These are phyloP conservation scores for Neobulgaria alba DNA, from an alignment of 2,329 filamentous ascomycete genomes.

Conservation along the genomic window DNA sequence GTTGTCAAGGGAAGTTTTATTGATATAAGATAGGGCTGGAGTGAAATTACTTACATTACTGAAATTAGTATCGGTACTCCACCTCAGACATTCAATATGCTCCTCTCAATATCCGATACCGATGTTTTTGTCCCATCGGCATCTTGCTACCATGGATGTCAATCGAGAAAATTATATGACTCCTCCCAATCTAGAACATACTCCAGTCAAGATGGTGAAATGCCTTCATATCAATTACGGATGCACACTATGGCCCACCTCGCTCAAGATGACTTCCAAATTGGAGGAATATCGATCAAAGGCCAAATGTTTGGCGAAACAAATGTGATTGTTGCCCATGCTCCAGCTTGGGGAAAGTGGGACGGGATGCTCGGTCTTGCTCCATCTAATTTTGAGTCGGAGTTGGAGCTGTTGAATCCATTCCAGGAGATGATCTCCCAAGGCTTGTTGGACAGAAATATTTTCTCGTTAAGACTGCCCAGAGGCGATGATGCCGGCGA, in stretches of 20 bases:
- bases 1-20: neutral
- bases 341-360: conserved; percentile 1
- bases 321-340: neutral
- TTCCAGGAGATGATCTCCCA: conserved; percentile 2
- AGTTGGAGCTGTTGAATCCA: neutral
- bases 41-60: conserved; percentile 6
- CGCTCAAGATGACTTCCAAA: neutral
- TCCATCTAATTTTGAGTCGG: neutral
- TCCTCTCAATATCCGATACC: conserved; percentile 4
- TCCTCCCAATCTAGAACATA: conserved; percentile 2
- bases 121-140: conserved; percentile 4
- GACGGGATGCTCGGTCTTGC: conserved; percentile 7
- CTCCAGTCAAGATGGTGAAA: neutral
- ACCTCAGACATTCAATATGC: conserved; percentile 4
- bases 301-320: conserved; percentile 5
- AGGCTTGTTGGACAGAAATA: conserved; percentile 6
- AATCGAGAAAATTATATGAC: neutral
- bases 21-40: conserved; percentile 3
- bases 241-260: neutral
- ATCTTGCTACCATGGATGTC: conserved; percentile 2
- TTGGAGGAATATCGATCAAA: conserved; percentile 2
- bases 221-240: neutral
- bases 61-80: conserved; percentile 8
- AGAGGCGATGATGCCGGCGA: conserved; percentile 2
- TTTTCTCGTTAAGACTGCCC: conserved; percentile 6